Percentiles rank a stretch among this genome's conserved stretches.
phyloP scores from a whole-genome alignment of 257 asterid genomes.

The Solanum megistacrolobum region DNA sequence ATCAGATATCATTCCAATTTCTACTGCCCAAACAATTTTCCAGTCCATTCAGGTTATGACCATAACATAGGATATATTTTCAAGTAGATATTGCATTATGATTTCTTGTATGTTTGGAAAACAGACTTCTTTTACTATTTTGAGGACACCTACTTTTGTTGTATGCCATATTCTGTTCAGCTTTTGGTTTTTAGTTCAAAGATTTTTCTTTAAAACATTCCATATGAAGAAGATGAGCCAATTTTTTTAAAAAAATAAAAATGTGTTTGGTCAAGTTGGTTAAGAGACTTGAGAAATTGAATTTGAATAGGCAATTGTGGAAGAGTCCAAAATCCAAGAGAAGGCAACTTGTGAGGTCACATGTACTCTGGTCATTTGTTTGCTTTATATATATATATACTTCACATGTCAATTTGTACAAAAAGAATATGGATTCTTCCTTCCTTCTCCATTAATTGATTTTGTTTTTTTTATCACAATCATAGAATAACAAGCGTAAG shows the following conservation, averaged over 20 bases:
- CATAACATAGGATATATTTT: conserved; percentile 11
- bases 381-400: background rate
- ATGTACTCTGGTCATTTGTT: background rate
- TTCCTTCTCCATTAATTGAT: background rate
- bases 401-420: background rate
- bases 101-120: background rate
- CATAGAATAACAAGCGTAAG: background rate
- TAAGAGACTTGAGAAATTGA: background rate
- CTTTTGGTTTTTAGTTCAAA: background rate
- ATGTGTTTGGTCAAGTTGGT: background rate
- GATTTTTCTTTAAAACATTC: background rate
- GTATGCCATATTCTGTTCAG: background rate
- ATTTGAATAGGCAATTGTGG: background rate
- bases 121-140: background rate
- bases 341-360: background rate
- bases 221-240: background rate
- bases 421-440: background rate
- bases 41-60: conserved; percentile 73
- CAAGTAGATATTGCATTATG: background rate
- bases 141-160: background rate
- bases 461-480: background rate
- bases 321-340: background rate
- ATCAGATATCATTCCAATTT: conserved; percentile 56
- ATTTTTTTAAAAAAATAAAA: too few relatives aligned
- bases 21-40: conserved; percentile 38